Evolutionary conservation across 768 basidiomycete species (phyloP).

Genomic region (Tulasnella sp.): DNA sequence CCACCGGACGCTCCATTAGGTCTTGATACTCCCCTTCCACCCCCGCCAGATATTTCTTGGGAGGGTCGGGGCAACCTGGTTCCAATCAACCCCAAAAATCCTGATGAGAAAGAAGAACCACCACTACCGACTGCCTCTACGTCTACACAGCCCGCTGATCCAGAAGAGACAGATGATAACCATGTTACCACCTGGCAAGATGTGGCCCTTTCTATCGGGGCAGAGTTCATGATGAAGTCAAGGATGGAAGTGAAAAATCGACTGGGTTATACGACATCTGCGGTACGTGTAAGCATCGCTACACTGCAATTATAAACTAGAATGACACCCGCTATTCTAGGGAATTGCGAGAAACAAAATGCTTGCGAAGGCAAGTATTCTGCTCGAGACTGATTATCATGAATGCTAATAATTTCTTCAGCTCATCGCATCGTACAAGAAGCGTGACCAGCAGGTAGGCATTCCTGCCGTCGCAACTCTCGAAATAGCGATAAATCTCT

Average conservation of each 20-base stretch:
- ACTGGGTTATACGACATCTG: conserved; percentile 92
- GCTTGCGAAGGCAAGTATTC: conserved; percentile 74
- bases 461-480: conserved; percentile 7
- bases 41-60: conserved; percentile 65
- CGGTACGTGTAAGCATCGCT: conserved; percentile 55
- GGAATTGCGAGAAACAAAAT: conserved; percentile 94
- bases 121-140: background rate
- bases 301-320: background rate
- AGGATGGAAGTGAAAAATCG: conserved; percentile 66
- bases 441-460: conserved; percentile 80
- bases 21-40: conserved; percentile 74
- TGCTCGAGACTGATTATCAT: background rate
- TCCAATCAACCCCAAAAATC: conserved; percentile 44
- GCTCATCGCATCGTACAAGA: conserved; percentile 90
- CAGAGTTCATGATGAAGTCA: conserved; percentile 79
- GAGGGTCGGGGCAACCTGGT: conserved; percentile 62
- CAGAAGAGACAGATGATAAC: conserved; percentile 32
- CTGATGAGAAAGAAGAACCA: background rate
- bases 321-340: conserved; percentile 46
- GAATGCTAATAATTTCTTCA: conserved; percentile 41
- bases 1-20: conserved; percentile 72
- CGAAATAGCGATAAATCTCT: conserved; percentile 53
- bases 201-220: conserved; percentile 84
- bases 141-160: background rate
- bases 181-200: conserved; percentile 78